Percentiles rank a stretch among this genome's conserved stretches.
These are phyloP conservation scores for Stereum hirsutum DNA, from an alignment of 1,284 basidiomycete species.

Conservation along the genomic window DNA sequence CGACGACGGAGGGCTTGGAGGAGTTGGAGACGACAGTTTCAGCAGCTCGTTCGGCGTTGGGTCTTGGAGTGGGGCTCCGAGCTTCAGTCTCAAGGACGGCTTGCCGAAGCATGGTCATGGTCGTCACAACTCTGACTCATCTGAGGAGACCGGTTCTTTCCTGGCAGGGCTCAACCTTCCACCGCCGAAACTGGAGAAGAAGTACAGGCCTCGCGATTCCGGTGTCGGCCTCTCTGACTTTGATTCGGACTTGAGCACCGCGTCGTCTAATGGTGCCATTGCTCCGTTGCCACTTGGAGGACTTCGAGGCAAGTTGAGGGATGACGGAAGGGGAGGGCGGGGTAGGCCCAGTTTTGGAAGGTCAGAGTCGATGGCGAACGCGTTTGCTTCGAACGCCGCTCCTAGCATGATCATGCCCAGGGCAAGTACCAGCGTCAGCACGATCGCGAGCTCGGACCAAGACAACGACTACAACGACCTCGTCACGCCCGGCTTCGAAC, in stretches of 20 bases:
- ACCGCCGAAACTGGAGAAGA: slow-evolving; percentile 43
- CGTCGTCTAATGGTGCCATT: slow-evolving; percentile 3
- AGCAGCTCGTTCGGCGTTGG: too few relatives aligned
- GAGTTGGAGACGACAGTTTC: slow-evolving; percentile 13
- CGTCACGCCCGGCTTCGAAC: slow-evolving; percentile 54
- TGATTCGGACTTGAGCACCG: slow-evolving; percentile 20
- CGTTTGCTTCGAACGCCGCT: slow-evolving; percentile 6
- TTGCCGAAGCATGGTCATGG: too few relatives aligned
- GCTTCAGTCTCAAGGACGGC: too few relatives aligned
- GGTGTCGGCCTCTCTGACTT: slow-evolving; percentile 54
- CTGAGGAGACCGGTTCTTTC: too few relatives aligned
- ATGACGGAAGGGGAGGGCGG: too few relatives aligned
- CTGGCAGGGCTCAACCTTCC: slow-evolving; percentile 12
- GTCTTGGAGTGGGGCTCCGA: too few relatives aligned
- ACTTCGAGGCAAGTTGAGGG: too few relatives aligned
- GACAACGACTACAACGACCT: too few relatives aligned
- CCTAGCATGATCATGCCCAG: slow-evolving; percentile 37
- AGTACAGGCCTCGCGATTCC: slow-evolving; percentile 65
- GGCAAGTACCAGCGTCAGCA: slow-evolving; percentile 51
- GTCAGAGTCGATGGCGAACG: slow-evolving; percentile 23
- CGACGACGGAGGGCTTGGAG: slow-evolving; percentile 8
- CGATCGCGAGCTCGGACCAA: slow-evolving; percentile 42
- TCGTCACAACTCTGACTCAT: too few relatives aligned
- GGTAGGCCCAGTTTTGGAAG: slow-evolving; percentile 15
- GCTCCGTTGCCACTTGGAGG: too few relatives aligned